Conservation (phyloP, 2,329 filamentous ascomycete species). For the Neophaeococcomyces mojaviensis region DNA sequence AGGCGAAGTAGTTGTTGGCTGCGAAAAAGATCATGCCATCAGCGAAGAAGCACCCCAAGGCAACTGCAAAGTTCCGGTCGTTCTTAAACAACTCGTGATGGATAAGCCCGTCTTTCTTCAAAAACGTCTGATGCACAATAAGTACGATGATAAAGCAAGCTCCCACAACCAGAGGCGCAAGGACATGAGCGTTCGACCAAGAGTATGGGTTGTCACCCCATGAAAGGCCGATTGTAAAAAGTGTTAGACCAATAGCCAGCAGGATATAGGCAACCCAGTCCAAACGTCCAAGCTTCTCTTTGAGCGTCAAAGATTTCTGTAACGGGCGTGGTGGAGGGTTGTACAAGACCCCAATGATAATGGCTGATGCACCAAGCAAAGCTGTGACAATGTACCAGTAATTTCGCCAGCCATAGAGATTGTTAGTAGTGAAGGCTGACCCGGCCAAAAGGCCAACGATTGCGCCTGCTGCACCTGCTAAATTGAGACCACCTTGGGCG, state of each 20-base stretch:
- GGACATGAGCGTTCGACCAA: constrained; percentile 45
- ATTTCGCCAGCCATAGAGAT: constrained; percentile 9
- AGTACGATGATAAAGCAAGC: constrained; percentile 36
- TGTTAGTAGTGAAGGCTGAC: constrained; percentile 4
- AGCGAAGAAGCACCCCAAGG: constrained; percentile 49
- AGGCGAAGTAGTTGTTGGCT: constrained; percentile 27
- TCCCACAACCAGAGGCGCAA: constrained; percentile 44
- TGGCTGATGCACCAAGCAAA: constrained; percentile 1
- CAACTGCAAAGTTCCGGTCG: constrained; percentile 53
- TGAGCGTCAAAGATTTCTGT: constrained; percentile 5
- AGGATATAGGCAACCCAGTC: constrained; percentile 13
- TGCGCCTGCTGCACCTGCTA: not conserved
- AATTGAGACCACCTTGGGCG: constrained; percentile 13
- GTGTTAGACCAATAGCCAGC: constrained; percentile 11
- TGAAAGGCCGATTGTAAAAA: constrained; percentile 48
- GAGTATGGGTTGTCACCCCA: constrained; percentile 50
- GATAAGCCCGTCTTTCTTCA: constrained; percentile 44
- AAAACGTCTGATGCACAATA: constrained; percentile 47
- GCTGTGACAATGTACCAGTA: constrained; percentile 13
- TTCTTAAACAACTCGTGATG: constrained; percentile 42
- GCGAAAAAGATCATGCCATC: constrained; percentile 60
- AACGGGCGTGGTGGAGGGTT: constrained; percentile 11
- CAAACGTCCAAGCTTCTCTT: constrained; percentile 9
- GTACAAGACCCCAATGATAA: constrained; percentile 9
- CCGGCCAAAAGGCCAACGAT: constrained; percentile 10